A percentile compares a stretch with the other conserved stretches of the same genome.
phyloP scores from a whole-genome alignment of 139 green algal species.

The Ettlia oleoabundans region DNA sequence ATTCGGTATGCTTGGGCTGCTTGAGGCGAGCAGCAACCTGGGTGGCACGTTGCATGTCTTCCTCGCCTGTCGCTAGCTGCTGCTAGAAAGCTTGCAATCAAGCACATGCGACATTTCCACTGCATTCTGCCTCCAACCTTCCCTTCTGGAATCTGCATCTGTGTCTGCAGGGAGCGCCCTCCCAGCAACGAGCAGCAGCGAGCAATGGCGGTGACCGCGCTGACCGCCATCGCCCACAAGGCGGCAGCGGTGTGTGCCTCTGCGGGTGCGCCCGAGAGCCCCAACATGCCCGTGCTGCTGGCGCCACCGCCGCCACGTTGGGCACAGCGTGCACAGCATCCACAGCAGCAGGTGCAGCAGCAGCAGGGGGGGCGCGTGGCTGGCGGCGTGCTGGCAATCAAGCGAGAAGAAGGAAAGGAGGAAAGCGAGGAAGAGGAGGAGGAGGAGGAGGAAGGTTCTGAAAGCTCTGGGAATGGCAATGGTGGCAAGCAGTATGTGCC shows the following conservation, averaged over 20 bases:
- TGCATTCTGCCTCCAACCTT: background rate
- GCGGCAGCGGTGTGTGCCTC: background rate
- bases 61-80: no score
- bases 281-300: constrained; percentile 5
- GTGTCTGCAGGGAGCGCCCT: constrained; percentile 12
- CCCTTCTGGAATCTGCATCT: background rate
- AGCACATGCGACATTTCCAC: no score
- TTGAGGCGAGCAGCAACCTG: no score
- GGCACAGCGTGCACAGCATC: background rate
- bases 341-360: background rate
- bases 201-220: background rate
- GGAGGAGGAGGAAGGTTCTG: background rate
- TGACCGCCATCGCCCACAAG: background rate
- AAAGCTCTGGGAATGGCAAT: no score
- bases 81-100: no score
- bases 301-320: background rate
- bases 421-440: background rate
- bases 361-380: background rate
- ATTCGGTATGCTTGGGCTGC: no score
- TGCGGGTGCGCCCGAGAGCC: background rate
- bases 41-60: background rate
- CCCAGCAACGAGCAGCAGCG: constrained; percentile 24
- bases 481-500: no score
- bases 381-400: no score
- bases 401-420: background rate